Percentiles rank a stretch among this genome's conserved stretches.
Evolutionary conservation across 306 rosid genomes (phyloP).

Genomic region (Urtica urens): DNA sequence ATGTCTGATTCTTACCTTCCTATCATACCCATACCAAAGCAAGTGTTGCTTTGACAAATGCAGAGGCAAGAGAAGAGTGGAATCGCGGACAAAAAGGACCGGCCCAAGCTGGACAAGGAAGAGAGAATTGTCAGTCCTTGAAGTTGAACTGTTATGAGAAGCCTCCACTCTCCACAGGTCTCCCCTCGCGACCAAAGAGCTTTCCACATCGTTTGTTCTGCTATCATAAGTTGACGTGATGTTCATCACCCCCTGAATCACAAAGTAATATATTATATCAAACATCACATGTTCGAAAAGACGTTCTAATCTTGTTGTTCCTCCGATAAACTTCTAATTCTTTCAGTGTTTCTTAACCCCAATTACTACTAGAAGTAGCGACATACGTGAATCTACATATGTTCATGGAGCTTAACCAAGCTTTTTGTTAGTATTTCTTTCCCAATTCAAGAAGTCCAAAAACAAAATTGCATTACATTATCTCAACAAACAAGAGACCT

Average conservation of each 20-base stretch:
- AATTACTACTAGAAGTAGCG: too few species aligned
- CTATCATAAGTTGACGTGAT: constrained; percentile 75
- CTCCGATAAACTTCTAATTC: too few species aligned
- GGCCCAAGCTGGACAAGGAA: constrained; percentile 96
- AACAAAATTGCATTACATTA: too few species aligned
- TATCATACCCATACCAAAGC: constrained; percentile 97
- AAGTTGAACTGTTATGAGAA: constrained; percentile 61
- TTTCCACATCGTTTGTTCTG: constrained; percentile 73
- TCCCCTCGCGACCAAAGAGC: constrained; percentile 85
- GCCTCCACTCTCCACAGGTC: constrained; percentile 97
- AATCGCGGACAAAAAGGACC: constrained; percentile 77
- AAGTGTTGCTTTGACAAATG: constrained; percentile 92
- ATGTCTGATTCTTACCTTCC: constrained; percentile 43
- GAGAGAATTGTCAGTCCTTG: constrained; percentile 69
- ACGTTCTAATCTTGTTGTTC: too few species aligned
- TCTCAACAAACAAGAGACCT: too few species aligned
- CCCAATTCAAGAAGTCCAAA: too few species aligned
- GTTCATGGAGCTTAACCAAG: too few species aligned
- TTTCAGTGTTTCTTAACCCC: too few species aligned
- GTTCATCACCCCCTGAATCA: constrained; percentile 59
- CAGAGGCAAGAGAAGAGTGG: constrained; percentile 88
- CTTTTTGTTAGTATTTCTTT: too few species aligned
- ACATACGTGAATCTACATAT: too few species aligned
- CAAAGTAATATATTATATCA: constrained; percentile 13
- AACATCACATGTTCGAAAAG: constrained; percentile 3